Evolutionary conservation across 805 yeast species (phyloP), one percentile per base, ranked within the genome.

Genomic region (Yarrowia sp.): DNA sequence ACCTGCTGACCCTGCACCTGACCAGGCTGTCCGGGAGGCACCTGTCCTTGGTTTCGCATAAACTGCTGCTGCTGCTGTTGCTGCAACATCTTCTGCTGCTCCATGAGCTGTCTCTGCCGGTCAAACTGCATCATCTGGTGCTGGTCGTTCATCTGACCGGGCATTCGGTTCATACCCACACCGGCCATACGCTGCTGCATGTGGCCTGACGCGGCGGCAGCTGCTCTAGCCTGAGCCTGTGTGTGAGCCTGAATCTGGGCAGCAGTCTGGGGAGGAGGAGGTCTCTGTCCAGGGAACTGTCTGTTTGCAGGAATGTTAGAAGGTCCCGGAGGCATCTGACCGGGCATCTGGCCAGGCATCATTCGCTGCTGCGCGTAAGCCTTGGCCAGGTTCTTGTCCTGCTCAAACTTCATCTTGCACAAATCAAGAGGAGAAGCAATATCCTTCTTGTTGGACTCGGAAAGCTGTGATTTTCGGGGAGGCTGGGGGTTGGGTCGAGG

Each of bases 361-460:
- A 55, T 55, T 41, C 61, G 41, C 60, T 71, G 77, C 66, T 71
- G 74, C 3, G 71, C 71, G 62, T 75, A 74, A 31, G 72, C 75
- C 69, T 90, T 96, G 68, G 92, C 91, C 17, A 89, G 82, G 0
- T 95, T 87, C 74, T 86, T 87, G 71, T 93, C 98, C 66, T 96
- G 81, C 68, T 93, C 97, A 69, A 80, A 85, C 74, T 93, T 93
- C 77, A 95, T 77, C 67, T 84, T 84, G 0, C 97, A 84, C 72
- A 93, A 81, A 71, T 92, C 97, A 11, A 88, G 85, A 0, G 98
- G 98, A 0, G 96, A 84, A 9, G 90, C 89, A 1, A 89, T 84
- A 67, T 84, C 69, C 39, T 53, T 41, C 44, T 67, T 65, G 58
- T 57, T 51, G 63, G 38, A 43, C 58, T 68, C 69, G 7, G 61